Conservation (phyloP, 1,139 yeast species). For the Candida anutae region DNA sequence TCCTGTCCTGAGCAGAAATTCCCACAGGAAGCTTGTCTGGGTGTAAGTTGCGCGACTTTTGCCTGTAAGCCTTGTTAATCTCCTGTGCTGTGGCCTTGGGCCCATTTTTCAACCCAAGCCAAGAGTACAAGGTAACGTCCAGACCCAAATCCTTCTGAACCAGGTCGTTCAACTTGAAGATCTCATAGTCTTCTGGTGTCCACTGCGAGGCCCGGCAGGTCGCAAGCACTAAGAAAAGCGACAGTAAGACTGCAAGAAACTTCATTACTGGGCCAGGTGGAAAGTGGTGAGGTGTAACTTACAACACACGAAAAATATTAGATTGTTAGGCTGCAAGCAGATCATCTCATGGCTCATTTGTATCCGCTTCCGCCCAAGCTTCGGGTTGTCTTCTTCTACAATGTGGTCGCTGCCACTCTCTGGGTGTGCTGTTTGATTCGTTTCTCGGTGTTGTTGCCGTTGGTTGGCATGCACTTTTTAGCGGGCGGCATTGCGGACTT, state of each 20-base stretch:
- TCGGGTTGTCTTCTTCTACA: slow-evolving; percentile 27
- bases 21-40: slow-evolving; percentile 63
- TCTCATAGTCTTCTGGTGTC: slow-evolving; percentile 65
- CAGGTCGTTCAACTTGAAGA: slow-evolving; percentile 67
- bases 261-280: neutral
- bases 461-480: slow-evolving; percentile 53
- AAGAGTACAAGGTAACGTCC: slow-evolving; percentile 60
- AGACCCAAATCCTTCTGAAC: slow-evolving; percentile 56
- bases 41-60: slow-evolving; percentile 62
- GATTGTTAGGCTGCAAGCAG: neutral
- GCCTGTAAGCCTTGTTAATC: slow-evolving; percentile 69
- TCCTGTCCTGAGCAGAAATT: slow-evolving; percentile 32
- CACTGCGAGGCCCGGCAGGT: slow-evolving; percentile 19
- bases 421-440: slow-evolving; percentile 49
- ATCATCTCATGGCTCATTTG: slow-evolving; percentile 10
- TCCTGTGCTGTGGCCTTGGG: slow-evolving; percentile 52
- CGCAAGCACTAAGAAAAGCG: slow-evolving; percentile 4
- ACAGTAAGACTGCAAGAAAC: neutral
- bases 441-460: slow-evolving; percentile 44
- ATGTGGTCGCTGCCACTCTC: slow-evolving; percentile 33
- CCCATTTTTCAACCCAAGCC: slow-evolving; percentile 47
- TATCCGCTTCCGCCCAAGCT: slow-evolving; percentile 29
- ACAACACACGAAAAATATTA: neutral
- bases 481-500: slow-evolving; percentile 69
- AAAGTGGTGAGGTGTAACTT: neutral